These are phyloP conservation scores for Cyclotella choctawhatcheeana DNA, from an alignment of 108 stramenopile genomes.

Conservation along the genomic window DNA sequence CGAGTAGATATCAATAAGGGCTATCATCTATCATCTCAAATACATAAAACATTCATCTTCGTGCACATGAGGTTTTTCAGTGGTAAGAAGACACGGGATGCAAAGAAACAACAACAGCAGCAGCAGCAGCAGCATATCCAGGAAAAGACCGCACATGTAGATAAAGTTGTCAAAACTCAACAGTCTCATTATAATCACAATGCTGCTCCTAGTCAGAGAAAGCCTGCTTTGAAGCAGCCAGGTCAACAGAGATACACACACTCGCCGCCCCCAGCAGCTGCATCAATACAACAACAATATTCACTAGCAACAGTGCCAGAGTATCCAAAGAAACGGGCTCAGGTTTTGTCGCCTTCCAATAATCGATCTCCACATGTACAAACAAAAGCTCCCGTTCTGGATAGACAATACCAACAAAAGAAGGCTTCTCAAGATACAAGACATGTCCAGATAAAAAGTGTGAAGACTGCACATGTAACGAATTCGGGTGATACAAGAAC, in stretches of 20 bases:
- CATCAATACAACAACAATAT: neutral
- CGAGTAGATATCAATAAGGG: too few species aligned
- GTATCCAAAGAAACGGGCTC: neutral
- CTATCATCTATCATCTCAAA: too few species aligned
- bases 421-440: neutral
- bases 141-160: too few species aligned
- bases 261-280: too few species aligned
- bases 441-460: too few species aligned
- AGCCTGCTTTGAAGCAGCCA: neutral
- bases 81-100: neutral
- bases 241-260: neutral
- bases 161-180: too few species aligned
- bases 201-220: too few species aligned
- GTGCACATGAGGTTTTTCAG: slow-evolving; percentile 5
- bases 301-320: neutral
- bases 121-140: neutral
- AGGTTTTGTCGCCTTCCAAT: neutral
- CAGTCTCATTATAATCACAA: too few species aligned
- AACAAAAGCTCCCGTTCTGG: neutral
- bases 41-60: too few species aligned
- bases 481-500: too few species aligned
- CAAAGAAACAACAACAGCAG: neutral
- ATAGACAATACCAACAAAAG: neutral
- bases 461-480: too few species aligned
- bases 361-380: neutral